phyloP scores from a whole-genome alignment of 2,329 filamentous ascomycete species.

The Epichloe glyceriae region DNA sequence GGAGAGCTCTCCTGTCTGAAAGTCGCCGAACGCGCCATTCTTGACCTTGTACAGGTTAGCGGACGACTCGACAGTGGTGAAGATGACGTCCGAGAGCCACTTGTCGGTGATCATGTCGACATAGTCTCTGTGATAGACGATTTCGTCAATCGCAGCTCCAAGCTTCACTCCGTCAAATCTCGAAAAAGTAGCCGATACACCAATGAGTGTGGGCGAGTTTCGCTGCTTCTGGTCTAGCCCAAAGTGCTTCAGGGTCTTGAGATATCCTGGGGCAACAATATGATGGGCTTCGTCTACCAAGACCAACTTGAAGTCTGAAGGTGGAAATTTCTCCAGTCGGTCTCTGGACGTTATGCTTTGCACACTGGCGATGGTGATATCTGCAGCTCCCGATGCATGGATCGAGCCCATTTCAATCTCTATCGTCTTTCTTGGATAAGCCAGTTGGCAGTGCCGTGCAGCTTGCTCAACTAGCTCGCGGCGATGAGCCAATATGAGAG shows the following conservation, averaged over 20 bases:
- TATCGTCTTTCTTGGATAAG: conserved; percentile 69
- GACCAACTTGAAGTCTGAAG: conserved; percentile 69
- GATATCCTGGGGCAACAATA: conserved; percentile 74
- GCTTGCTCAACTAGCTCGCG: conserved; percentile 92
- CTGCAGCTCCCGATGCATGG: conserved; percentile 65
- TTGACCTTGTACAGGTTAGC: conserved; percentile 64
- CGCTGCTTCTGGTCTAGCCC: conserved; percentile 39
- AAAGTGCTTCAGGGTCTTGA: conserved; percentile 67
- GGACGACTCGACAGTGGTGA: conserved; percentile 79
- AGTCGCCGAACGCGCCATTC: conserved; percentile 56
- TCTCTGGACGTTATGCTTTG: conserved; percentile 68
- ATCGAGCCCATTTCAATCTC: conserved; percentile 84
- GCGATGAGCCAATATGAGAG: conserved; percentile 83
- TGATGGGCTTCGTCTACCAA: conserved; percentile 96
- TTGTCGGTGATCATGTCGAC: conserved; percentile 66
- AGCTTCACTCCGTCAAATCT: conserved; percentile 74
- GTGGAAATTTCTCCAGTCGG: conserved; percentile 73
- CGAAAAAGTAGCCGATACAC: conserved; percentile 72
- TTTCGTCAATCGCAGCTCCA: conserved; percentile 80
- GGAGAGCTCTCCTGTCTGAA: conserved; percentile 65
- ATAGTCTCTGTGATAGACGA: conserved; percentile 80
- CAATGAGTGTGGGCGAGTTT: conserved; percentile 55
- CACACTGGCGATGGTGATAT: conserved; percentile 89
- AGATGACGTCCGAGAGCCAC: conserved; percentile 84
- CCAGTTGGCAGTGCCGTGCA: conserved; percentile 64